Evolutionary conservation across 148 eudicot species (phyloP).

Genomic region (Arbutus unedo): DNA sequence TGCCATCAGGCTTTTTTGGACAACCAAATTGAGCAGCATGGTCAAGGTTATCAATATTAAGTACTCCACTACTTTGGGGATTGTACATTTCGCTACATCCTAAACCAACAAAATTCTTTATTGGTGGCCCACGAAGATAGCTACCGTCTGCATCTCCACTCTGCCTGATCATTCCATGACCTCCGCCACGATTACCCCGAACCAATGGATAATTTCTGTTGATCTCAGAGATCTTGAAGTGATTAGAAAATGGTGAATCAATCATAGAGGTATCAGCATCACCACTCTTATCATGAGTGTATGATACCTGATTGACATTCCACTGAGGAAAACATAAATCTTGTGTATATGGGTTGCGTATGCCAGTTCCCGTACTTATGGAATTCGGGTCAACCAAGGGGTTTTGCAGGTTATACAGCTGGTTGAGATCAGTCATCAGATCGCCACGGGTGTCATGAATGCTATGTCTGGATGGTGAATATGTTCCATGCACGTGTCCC

Average conservation of each 20-base stretch:
- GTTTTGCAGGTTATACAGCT: conserved; percentile 17
- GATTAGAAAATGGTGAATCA: conserved; percentile 6
- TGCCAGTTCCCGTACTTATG: conserved; percentile 6
- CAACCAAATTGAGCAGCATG: conserved; percentile 15
- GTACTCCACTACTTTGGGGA: conserved; percentile 10
- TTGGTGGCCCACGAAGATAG: conserved; percentile 12
- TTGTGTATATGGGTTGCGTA: conserved; percentile 2
- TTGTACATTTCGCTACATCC: conserved; percentile 15
- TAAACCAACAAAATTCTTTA: conserved; percentile 11
- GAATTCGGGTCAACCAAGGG: conserved; percentile 10
- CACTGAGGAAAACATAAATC: not conserved
- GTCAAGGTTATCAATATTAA: not conserved
- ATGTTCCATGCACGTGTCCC: conserved; percentile 9
- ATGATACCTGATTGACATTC: conserved; percentile 7
- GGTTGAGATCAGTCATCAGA: conserved; percentile 18
- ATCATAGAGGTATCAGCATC: conserved; percentile 12
- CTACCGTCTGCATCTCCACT: conserved; percentile 15
- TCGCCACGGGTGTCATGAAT: conserved; percentile 6
- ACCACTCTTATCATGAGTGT: not conserved
- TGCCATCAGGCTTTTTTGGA: conserved; percentile 27
- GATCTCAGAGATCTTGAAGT: conserved; percentile 17
- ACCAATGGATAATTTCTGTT: conserved; percentile 13
- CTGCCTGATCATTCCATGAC: conserved; percentile 10
- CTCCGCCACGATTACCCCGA: conserved; percentile 13
- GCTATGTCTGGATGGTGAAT: conserved; percentile 3